Evolutionary conservation across 116 monocot species (phyloP), one percentile per base, ranked within the genome.

Genomic region (Papilionanthe hybrid): DNA sequence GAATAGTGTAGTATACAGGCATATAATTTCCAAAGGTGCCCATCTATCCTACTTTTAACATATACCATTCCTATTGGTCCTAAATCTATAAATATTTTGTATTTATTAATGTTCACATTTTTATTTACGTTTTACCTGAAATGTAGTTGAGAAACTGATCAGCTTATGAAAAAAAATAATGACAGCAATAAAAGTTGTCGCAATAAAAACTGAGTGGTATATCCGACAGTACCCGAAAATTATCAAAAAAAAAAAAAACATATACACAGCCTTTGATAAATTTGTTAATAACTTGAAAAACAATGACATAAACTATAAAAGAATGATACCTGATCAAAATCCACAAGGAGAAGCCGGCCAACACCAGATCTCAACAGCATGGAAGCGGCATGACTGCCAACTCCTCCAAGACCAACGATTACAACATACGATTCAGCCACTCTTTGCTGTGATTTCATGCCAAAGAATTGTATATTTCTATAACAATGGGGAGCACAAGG

Each of bases 391-490:
- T 97, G 97, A 85, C 97, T 94, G 55, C 97, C 97, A 81, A 97
- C 97, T 83, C 97, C 97, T 72, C 97, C 97, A 83, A 97, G 94
- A 45, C 97, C 97, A 79, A 97, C 88, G 58, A 97, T 83, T 37
- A 94, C 85, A 86, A 97, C 94, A 87, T 83, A 97, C 28, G 97
- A 92, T 81, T 86, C 77, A 25, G 82, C 86, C 68, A 97, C 92
- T 85, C 92, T 97, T 80, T 78, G 72, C 82, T 94, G 98, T 44
- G 94, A 85, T 77, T 92, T 91, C 77, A 88, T 80, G 43, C 98
- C 94, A 92, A 97, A 97, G 84, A 97, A 97, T 63, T 97, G 97
- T 81, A 97, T 91, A 75, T 97, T 97, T 88, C 98, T 94, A 82
- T 9, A 60, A 47, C 13, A 78, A 75, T 73, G 44, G 44, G 73